phyloP scores from a whole-genome alignment of 495 filamentous ascomycete species.

The Lichenothelia convexa region DNA sequence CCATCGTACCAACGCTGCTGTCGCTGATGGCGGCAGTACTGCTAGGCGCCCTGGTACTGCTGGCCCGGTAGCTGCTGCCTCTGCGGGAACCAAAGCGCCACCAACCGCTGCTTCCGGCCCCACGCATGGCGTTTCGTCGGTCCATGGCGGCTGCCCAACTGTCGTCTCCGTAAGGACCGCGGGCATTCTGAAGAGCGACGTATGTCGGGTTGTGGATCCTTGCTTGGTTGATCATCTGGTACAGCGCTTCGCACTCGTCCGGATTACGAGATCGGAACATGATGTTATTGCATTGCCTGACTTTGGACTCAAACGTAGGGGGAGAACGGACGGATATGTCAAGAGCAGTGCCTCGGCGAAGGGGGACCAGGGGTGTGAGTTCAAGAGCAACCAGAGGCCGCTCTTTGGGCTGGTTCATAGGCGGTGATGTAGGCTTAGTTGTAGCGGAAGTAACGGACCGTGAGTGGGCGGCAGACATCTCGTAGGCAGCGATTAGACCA shows the following conservation, averaged over 20 bases:
- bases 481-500: conserved; percentile 71
- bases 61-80: conserved; percentile 40
- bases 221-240: conserved; percentile 63
- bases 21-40: conserved; percentile 24
- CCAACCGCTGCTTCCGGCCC: conserved; percentile 11
- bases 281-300: conserved; percentile 54
- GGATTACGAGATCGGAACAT: conserved; percentile 72
- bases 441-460: conserved; percentile 19
- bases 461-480: conserved; percentile 35
- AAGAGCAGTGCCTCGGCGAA: conserved; percentile 73
- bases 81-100: conserved; percentile 24
- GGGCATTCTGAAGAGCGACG: conserved; percentile 60
- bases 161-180: conserved; percentile 21
- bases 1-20: conserved; percentile 40
- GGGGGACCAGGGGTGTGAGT: conserved; percentile 71
- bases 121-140: conserved; percentile 19
- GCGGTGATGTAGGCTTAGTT: too few species aligned
- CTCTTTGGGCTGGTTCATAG: conserved; percentile 11
- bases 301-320: conserved; percentile 48
- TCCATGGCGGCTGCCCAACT: conserved; percentile 24
- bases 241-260: conserved; percentile 63
- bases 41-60: conserved; percentile 29
- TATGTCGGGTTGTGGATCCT: conserved; percentile 78
- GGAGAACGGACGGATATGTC: conserved; percentile 87
- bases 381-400: conserved; percentile 59